These are phyloP conservation scores for Collybia nuda DNA, from an alignment of 768 basidiomycete species.

Conservation along the genomic window DNA sequence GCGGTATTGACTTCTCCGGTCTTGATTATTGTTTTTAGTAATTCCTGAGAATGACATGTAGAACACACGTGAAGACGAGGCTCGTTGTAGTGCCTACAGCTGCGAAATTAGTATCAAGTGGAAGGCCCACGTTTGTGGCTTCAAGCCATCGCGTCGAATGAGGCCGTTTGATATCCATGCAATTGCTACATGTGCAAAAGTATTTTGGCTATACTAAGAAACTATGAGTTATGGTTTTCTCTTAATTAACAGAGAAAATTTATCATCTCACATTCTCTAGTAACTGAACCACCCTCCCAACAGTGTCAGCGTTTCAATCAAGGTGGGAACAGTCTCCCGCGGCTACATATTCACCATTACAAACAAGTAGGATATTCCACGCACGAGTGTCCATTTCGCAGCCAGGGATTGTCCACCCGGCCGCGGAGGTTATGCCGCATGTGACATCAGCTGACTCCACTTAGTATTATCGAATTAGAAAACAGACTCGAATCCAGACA, in stretches of 20 bases:
- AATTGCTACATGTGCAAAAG: conserved; percentile 39
- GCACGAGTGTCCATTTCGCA: conserved; percentile 36
- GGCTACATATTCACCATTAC: conserved; percentile 24
- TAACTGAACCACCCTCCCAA: conserved; percentile 49
- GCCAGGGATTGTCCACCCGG: conserved; percentile 50
- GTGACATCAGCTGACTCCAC: conserved; percentile 37
- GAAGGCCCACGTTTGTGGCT: conserved; percentile 35
- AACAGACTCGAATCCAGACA: not conserved
- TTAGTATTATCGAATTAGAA: conserved; percentile 6
- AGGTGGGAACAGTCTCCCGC: conserved; percentile 36
- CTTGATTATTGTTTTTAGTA: conserved; percentile 8
- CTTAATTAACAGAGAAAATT: not conserved
- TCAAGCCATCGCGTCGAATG: conserved; percentile 28
- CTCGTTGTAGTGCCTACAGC: conserved; percentile 23
- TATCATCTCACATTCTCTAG: conserved; percentile 44
- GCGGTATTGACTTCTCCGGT: conserved; percentile 24
- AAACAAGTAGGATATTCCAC: conserved; percentile 50
- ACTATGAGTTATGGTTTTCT: not conserved
- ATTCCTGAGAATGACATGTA: not conserved
- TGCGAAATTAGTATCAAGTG: conserved; percentile 38
- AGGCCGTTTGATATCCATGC: conserved; percentile 36
- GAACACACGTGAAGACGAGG: not conserved
- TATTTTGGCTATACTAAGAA: conserved; percentile 33
- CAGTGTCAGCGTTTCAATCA: conserved; percentile 32
- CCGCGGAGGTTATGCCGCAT: conserved; percentile 42